Evolutionary conservation across 495 filamentous ascomycete species (phyloP).

Genomic region (Achaetomiella virescens): DNA sequence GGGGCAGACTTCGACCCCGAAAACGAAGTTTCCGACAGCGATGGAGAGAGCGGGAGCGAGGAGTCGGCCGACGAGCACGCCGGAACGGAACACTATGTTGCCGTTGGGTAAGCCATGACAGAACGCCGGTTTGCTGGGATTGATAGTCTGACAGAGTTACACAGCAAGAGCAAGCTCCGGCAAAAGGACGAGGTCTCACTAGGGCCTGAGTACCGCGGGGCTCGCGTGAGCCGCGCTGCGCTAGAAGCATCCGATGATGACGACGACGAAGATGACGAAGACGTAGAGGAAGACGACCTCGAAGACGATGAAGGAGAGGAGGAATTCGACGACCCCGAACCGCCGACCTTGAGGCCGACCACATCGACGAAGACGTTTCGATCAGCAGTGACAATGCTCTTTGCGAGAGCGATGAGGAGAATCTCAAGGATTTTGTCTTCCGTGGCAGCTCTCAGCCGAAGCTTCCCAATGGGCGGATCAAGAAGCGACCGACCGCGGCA

Average conservation of each 20-base stretch:
- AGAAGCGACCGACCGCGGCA: slow-evolving; percentile 39
- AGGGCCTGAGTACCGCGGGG: slow-evolving; percentile 78
- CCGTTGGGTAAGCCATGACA: slow-evolving; percentile 56
- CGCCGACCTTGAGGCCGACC: slow-evolving; percentile 41
- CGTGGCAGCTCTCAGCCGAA: slow-evolving; percentile 46
- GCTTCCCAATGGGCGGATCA: slow-evolving; percentile 23
- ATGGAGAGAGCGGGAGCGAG: slow-evolving; percentile 51
- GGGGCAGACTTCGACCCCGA: slow-evolving; percentile 81
- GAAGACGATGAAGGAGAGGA: slow-evolving; percentile 29
- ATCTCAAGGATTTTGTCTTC: slow-evolving; percentile 49
- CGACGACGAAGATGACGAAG: slow-evolving; percentile 32
- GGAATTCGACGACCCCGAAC: slow-evolving; percentile 43
- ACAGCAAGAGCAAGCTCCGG: slow-evolving; percentile 77
- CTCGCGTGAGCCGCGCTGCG: slow-evolving; percentile 66
- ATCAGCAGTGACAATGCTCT: slow-evolving; percentile 60
- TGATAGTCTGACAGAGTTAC: slow-evolving; percentile 3
- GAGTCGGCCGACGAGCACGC: slow-evolving; percentile 45
- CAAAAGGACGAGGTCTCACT: slow-evolving; percentile 58
- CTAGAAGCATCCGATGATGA: slow-evolving; percentile 45
- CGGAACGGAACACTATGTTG: slow-evolving; percentile 76
- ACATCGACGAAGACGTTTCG: slow-evolving; percentile 48
- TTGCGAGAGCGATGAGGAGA: slow-evolving; percentile 54
- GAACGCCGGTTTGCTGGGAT: neutral
- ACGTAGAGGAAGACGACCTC: slow-evolving; percentile 35
- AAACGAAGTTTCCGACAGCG: slow-evolving; percentile 51